Evolutionary conservation across 805 yeast species (phyloP).

Genomic region (Hanseniaspora osmophila): DNA sequence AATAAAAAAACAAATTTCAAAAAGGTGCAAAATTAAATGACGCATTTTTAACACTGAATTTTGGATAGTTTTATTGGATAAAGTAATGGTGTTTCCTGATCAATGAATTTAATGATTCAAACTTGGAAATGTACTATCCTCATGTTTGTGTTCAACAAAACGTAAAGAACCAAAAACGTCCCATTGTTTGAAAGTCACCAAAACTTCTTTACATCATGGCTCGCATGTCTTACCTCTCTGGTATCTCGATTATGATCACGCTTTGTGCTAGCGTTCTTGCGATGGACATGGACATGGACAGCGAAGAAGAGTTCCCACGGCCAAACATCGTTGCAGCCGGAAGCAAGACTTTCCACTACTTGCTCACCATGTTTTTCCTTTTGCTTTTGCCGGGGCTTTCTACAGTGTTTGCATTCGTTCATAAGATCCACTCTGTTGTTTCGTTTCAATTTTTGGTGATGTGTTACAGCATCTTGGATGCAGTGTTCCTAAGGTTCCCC

Average conservation of each 20-base stretch:
- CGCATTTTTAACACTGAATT: too few species aligned
- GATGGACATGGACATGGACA: conserved; percentile 22
- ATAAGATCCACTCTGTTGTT: conserved; percentile 30
- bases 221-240: too few species aligned
- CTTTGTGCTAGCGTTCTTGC: conserved; percentile 1
- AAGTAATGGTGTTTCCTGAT: too few species aligned
- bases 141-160: too few species aligned
- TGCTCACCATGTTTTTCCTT: conserved; percentile 31
- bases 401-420: conserved; percentile 41
- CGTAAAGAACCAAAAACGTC: too few species aligned
- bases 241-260: background rate
- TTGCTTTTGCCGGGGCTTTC: conserved; percentile 45
- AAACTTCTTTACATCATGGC: too few species aligned
- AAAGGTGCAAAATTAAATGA: too few species aligned
- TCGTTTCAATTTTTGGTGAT: conserved; percentile 33
- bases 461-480: conserved; percentile 41
- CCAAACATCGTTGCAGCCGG: conserved; percentile 32
- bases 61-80: too few species aligned
- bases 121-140: too few species aligned
- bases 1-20: too few species aligned
- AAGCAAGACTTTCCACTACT: conserved; percentile 53
- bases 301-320: conserved; percentile 19
- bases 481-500: conserved; percentile 43
- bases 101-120: too few species aligned
- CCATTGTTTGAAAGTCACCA: too few species aligned